Evolutionary conservation across 148 eudicot species (phyloP).

Genomic region (Persicaria maculosa): DNA sequence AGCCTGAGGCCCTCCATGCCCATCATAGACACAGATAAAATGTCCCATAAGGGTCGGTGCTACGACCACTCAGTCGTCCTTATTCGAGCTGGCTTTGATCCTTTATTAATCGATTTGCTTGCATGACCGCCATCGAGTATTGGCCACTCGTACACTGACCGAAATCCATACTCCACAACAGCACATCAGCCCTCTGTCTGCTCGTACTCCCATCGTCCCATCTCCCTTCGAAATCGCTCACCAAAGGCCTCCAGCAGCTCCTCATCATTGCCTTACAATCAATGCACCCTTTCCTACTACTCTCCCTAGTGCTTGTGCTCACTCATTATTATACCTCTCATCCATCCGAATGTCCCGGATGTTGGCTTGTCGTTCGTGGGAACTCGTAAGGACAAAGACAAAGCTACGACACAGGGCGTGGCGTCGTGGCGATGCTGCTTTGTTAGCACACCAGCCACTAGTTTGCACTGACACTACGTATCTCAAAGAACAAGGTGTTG

Average conservation of each 20-base stretch:
- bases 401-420: constrained; percentile 13
- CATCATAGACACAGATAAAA: constrained; percentile 81
- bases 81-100: constrained; percentile 80
- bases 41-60: constrained; percentile 64
- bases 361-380: not conserved
- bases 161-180: constrained; percentile 68
- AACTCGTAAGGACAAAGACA: constrained; percentile 1
- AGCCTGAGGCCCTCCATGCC: constrained; percentile 84
- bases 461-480: not conserved
- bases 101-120: constrained; percentile 65
- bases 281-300: too few species aligned
- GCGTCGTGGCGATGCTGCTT: not conserved
- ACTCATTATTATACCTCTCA: not conserved
- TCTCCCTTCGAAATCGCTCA: constrained; percentile 29
- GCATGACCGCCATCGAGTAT: constrained; percentile 80
- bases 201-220: constrained; percentile 3
- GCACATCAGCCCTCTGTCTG: constrained; percentile 43
- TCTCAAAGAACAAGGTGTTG: constrained; percentile 52
- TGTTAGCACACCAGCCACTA: not conserved
- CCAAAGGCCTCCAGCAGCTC: constrained; percentile 65
- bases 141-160: constrained; percentile 63
- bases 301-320: not conserved
- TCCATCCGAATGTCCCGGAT: constrained; percentile 40
- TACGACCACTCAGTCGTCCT: constrained; percentile 53
- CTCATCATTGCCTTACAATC: constrained; percentile 44